These are phyloP conservation scores for Entelexis paramagnoliae DNA, from an alignment of 1,139 yeast genomes.

Conservation along the genomic window DNA sequence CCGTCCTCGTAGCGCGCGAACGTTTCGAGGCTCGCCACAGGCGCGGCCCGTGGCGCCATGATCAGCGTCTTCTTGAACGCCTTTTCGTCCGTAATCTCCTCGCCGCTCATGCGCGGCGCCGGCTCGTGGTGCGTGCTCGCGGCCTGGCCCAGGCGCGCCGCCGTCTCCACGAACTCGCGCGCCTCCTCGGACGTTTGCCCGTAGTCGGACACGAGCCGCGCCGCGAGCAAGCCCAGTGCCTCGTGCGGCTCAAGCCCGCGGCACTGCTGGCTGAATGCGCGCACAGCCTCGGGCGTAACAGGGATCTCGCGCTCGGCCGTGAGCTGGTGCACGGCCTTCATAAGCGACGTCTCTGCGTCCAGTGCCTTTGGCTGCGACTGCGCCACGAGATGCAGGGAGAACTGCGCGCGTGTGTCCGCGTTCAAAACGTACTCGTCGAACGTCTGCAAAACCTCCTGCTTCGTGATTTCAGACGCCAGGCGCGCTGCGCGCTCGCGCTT, in stretches of 20 bases:
- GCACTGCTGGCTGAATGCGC: constrained; percentile 16
- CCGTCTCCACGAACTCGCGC: constrained; percentile 12
- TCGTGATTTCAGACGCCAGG: constrained; percentile 43
- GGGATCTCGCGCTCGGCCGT: constrained; percentile 11
- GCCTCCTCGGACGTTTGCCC: constrained; percentile 15
- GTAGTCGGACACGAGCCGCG: constrained; percentile 6
- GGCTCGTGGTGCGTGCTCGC: neutral
- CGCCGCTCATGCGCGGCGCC: neutral
- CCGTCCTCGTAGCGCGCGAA: constrained; percentile 10
- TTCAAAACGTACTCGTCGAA: constrained; percentile 39
- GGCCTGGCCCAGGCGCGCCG: constrained; percentile 7
- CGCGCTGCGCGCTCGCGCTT: constrained; percentile 47
- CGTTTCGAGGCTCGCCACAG: constrained; percentile 7
- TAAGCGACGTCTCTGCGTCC: constrained; percentile 15
- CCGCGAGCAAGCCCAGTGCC: constrained; percentile 17
- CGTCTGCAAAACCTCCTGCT: constrained; percentile 48
- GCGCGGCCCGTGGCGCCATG: constrained; percentile 11
- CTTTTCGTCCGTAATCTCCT: constrained; percentile 7
- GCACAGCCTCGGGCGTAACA: constrained; percentile 13
- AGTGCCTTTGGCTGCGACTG: constrained; percentile 2
- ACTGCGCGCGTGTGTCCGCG: constrained; percentile 34
- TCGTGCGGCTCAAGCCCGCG: constrained; percentile 15
- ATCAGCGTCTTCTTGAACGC: constrained; percentile 6
- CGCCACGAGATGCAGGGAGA: constrained; percentile 50
- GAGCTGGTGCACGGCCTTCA: constrained; percentile 18